Evolutionary conservation across 148 eudicot species (phyloP), one percentile per base, ranked within the genome.

Genomic region (Linanthus parryae): DNA sequence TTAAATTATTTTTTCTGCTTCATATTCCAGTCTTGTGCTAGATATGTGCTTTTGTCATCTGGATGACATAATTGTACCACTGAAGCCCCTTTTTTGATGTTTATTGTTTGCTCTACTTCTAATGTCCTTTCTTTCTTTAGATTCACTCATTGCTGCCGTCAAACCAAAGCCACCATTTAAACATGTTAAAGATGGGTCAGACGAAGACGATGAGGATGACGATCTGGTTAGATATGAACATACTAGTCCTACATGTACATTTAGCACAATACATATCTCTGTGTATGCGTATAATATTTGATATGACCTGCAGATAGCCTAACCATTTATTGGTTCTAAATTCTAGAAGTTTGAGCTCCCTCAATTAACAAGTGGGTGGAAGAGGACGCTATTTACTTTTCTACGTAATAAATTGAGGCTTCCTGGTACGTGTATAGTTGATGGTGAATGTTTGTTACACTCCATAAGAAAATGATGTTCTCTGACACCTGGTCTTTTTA

Each of bases 401-500:
- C 20, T 50, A 50, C 54, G 24, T 33, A 24, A 50, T 31, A 50
- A 31, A 31, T 9, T 50, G 33, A 50, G 54, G 33, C 30, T 50
- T 16, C 54, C 54, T 17, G 54, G 54, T 50, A 3, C 1, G 48
- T 28, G 10, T 44, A 44, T 44, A 28, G 13, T 44, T 20, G 16
- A 3, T 17, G 46, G 2, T 7, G 3, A 8, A 14, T 16, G 33
- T 14, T 16, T 27, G 16, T 20, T 38, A 39, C 20, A 8, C 17
- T 28, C 1, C 9, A 0, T 1, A 23, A 2, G 8, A 14, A 28
- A 34, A 41, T 35, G 35, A 11, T 54, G 21, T 11, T 56, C 28
- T 58, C 48, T 69, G 31, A 69, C 40, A 14, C 28, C 28, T 40
- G 56, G n/a, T n/a, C 27, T 49, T 53, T 56, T 63, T 35, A 69